Percentiles rank a stretch among this genome's conserved stretches.
These are phyloP conservation scores for Rhodotorula taiwanensis DNA, from an alignment of 768 basidiomycete species.

Conservation along the genomic window DNA sequence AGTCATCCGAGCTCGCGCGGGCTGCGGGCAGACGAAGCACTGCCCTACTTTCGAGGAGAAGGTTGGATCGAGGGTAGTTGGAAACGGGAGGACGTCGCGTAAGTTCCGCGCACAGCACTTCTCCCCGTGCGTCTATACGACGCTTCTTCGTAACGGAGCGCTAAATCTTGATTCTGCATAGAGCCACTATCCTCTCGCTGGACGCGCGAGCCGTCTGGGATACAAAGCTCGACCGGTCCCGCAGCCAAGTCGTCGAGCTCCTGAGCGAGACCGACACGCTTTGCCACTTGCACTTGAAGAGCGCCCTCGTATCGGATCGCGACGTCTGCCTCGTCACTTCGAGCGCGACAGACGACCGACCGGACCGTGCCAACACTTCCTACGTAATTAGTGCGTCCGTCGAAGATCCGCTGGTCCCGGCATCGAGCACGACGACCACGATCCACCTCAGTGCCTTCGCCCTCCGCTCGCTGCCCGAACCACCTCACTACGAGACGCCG, in stretches of 20 bases:
- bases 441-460: constrained; percentile 24
- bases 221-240: constrained; percentile 9
- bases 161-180: background rate
- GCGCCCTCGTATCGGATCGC: constrained; percentile 12
- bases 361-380: background rate
- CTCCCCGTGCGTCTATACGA: too few relatives aligned
- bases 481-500: constrained; percentile 28
- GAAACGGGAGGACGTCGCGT: constrained; percentile 28
- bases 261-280: constrained; percentile 15
- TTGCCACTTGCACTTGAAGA: constrained; percentile 6
- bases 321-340: constrained; percentile 16
- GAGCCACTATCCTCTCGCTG: constrained; percentile 18
- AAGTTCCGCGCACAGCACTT: background rate
- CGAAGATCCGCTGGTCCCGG: constrained; percentile 26
- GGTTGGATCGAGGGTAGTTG: constrained; percentile 31
- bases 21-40: constrained; percentile 17
- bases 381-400: constrained; percentile 19
- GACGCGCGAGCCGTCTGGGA: constrained; percentile 22
- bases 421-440: background rate
- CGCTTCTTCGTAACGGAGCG: background rate
- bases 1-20: constrained; percentile 2
- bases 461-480: constrained; percentile 12
- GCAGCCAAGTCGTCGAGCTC: constrained; percentile 1
- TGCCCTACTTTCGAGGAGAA: constrained; percentile 31
- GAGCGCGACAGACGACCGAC: background rate